Percentiles rank a stretch among this genome's conserved stretches.
Conservation (phyloP, 2,329 filamentous ascomycete genomes). For the Hortaea werneckii region DNA sequence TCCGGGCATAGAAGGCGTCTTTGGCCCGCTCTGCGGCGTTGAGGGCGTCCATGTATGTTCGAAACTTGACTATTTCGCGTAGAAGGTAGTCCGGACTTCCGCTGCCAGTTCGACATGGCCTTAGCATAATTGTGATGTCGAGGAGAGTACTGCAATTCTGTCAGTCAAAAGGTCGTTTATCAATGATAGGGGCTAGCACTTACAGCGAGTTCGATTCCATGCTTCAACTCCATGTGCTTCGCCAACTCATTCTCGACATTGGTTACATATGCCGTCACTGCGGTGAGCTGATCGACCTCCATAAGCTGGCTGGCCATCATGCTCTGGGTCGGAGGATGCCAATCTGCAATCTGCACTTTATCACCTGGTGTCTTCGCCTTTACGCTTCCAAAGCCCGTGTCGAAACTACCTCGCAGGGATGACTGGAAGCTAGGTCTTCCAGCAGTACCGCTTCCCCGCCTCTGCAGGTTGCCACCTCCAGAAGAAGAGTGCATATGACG, state of each 20-base stretch:
- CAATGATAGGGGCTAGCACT: slow-evolving; percentile 20
- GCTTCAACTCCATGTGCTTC: slow-evolving; percentile 77
- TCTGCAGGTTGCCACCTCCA: slow-evolving; percentile 5
- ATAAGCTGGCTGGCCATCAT: slow-evolving; percentile 71
- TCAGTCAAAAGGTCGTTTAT: not conserved
- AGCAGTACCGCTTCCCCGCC: slow-evolving; percentile 3
- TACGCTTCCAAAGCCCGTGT: slow-evolving; percentile 38
- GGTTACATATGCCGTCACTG: slow-evolving; percentile 67
- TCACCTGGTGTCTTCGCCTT: slow-evolving; percentile 71
- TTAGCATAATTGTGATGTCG: slow-evolving; percentile 69
- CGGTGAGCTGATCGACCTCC: slow-evolving; percentile 71
- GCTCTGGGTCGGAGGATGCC: slow-evolving; percentile 80
- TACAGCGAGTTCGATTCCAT: slow-evolving; percentile 73
- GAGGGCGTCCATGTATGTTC: slow-evolving; percentile 84
- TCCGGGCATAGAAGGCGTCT: slow-evolving; percentile 47
- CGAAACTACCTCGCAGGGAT: slow-evolving; percentile 50
- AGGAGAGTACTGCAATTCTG: slow-evolving; percentile 57
- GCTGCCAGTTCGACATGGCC: slow-evolving; percentile 95
- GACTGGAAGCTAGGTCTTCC: slow-evolving; percentile 27
- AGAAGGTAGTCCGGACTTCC: slow-evolving; percentile 87
- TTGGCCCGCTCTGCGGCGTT: slow-evolving; percentile 60
- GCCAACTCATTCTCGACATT: slow-evolving; percentile 78
- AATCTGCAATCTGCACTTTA: slow-evolving; percentile 72
- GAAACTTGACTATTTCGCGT: slow-evolving; percentile 90
- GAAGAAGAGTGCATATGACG: slow-evolving; percentile 13